Conservation (phyloP, 2,329 filamentous ascomycete genomes). For the Neophaeococcomyces mojaviensis region DNA sequence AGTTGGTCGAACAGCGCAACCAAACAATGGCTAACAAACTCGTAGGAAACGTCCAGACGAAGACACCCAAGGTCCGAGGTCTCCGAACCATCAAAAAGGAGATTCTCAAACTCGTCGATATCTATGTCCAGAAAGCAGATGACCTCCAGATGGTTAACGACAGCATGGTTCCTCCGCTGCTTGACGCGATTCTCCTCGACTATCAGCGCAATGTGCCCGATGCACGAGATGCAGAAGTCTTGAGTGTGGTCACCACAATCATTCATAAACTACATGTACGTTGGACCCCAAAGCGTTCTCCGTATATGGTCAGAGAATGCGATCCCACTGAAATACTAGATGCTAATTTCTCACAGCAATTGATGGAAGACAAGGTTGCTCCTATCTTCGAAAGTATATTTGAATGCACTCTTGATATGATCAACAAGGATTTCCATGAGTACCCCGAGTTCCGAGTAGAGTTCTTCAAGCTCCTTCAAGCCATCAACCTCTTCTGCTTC, state of each 20-base stretch:
- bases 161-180: slow-evolving; percentile 89
- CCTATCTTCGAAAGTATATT: slow-evolving; percentile 98
- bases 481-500: slow-evolving; percentile 97
- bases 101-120: slow-evolving; percentile 95
- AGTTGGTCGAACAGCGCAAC: slow-evolving; percentile 19
- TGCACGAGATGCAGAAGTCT: slow-evolving; percentile 88
- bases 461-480: slow-evolving; percentile 93
- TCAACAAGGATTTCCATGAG: slow-evolving; percentile 99
- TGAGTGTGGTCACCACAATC: slow-evolving; percentile 96
- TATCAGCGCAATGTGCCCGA: slow-evolving; percentile 96
- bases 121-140: slow-evolving; percentile 95
- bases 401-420: slow-evolving; percentile 98
- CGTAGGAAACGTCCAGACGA: slow-evolving; percentile 80
- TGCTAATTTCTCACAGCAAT: slow-evolving; percentile 49
- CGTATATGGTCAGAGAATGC: slow-evolving; percentile 40
- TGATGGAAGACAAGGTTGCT: slow-evolving; percentile 98
- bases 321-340: slow-evolving; percentile 18
- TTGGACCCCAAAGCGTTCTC: slow-evolving; percentile 48
- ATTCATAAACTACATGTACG: slow-evolving; percentile 93
- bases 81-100: slow-evolving; percentile 98
- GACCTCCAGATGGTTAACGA: slow-evolving; percentile 86
- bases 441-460: slow-evolving; percentile 98
- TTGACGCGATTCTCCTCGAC: slow-evolving; percentile 89
- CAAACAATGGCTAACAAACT: slow-evolving; percentile 16
- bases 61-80: slow-evolving; percentile 93